A percentile compares a stretch with the other conserved stretches of the same genome.
These are phyloP conservation scores for Paxillus rubicundulus DNA, from an alignment of 768 basidiomycete species.

Conservation along the genomic window DNA sequence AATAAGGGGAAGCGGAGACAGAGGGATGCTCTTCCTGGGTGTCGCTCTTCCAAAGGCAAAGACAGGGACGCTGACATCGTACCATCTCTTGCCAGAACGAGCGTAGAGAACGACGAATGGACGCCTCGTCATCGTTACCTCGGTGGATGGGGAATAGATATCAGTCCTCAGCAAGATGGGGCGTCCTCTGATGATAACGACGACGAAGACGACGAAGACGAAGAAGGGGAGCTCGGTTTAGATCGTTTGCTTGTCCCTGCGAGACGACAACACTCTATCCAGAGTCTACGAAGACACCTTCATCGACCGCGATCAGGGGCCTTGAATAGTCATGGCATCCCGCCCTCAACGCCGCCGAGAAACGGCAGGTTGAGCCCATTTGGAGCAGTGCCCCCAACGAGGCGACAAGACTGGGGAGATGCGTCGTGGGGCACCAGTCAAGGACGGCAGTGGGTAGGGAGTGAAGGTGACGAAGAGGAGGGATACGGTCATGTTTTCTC, in stretches of 20 bases:
- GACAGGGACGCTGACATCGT: conserved; percentile 39
- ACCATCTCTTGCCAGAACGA: conserved; percentile 61
- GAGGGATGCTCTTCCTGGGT: conserved; percentile 13
- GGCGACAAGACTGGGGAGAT: conserved; percentile 17
- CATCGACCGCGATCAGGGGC: conserved; percentile 20
- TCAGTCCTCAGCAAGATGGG: conserved; percentile 10
- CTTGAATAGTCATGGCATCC: conserved; percentile 11
- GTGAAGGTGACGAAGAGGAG: conserved; percentile 28
- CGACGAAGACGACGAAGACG: conserved; percentile 43
- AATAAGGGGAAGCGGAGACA: conserved; percentile 28
- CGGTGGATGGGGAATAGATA: conserved; percentile 31
- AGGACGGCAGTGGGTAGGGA: conserved; percentile 26
- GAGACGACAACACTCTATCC: conserved; percentile 72
- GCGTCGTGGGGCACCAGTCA: conserved; percentile 21
- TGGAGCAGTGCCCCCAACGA: neutral
- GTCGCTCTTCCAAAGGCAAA: conserved; percentile 26
- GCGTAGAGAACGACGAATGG: conserved; percentile 59
- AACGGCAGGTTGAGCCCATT: conserved; percentile 20
- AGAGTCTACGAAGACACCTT: conserved; percentile 65
- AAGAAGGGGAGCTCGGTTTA: conserved; percentile 61
- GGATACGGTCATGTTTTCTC: conserved; percentile 19
- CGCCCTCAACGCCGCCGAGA: conserved; percentile 13
- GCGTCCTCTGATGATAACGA: conserved; percentile 25
- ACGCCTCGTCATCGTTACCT: conserved; percentile 34
- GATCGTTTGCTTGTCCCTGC: conserved; percentile 67